Evolutionary conservation across 2,329 filamentous ascomycete genomes (phyloP).

Genomic region (Pseudogymnoascus sp.): DNA sequence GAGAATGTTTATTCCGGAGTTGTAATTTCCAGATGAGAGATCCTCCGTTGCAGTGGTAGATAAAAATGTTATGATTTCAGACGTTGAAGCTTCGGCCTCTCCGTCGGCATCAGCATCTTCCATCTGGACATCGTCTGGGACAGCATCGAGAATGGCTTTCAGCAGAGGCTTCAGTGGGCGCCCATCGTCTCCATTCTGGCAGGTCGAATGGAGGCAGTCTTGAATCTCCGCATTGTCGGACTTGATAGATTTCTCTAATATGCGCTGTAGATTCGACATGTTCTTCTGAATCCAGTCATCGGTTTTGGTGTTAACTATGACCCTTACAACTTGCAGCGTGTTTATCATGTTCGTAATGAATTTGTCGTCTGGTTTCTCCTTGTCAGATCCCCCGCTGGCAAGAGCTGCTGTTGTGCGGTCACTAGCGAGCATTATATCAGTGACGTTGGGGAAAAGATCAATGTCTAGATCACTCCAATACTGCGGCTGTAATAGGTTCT

Average conservation of each 20-base stretch:
- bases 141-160: constrained; percentile 75
- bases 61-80: constrained; percentile 79
- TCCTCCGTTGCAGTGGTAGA: constrained; percentile 83
- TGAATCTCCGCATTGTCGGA: constrained; percentile 89
- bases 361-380: constrained; percentile 72
- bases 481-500: constrained; percentile 74
- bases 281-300: constrained; percentile 86
- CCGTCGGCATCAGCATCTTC: constrained; percentile 76
- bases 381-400: constrained; percentile 40
- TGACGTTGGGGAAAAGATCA: constrained; percentile 83
- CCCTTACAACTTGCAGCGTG: constrained; percentile 82
- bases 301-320: constrained; percentile 78
- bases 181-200: constrained; percentile 57
- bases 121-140: constrained; percentile 71
- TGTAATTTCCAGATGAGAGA: constrained; percentile 70
- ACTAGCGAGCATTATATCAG: constrained; percentile 73
- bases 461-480: constrained; percentile 91
- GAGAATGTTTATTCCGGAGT: constrained; percentile 83
- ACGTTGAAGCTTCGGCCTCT: constrained; percentile 70
- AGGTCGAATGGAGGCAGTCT: constrained; percentile 74
- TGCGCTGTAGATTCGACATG: constrained; percentile 69
- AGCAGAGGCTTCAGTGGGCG: constrained; percentile 67
- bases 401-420: constrained; percentile 63
- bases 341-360: constrained; percentile 87
- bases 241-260: constrained; percentile 81